These are phyloP conservation scores for Naganishia cerealis DNA, from an alignment of 1,284 basidiomycete genomes.

Conservation along the genomic window DNA sequence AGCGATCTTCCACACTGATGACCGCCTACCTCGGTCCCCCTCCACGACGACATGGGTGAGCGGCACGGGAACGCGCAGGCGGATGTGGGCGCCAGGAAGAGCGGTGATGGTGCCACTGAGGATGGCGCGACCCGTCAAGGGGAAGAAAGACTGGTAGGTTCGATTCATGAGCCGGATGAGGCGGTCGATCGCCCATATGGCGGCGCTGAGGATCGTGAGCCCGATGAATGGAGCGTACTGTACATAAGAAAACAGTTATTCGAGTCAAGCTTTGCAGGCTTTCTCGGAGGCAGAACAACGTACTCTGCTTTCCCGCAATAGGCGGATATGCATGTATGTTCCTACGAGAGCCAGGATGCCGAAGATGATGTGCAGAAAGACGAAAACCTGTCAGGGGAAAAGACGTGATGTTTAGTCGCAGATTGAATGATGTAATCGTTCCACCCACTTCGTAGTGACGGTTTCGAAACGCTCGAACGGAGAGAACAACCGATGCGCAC, in stretches of 20 bases:
- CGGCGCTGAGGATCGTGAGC: constrained; percentile 15
- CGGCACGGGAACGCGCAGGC: constrained; percentile 1
- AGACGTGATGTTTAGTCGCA: neutral
- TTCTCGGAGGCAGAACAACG: neutral
- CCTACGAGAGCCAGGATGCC: constrained; percentile 10
- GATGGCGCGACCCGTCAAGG: neutral
- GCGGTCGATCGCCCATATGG: constrained; percentile 24
- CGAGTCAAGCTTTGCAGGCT: neutral
- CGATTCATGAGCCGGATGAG: constrained; percentile 6
- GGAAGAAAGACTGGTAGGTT: constrained; percentile 7
- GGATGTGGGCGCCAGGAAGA: constrained; percentile 1
- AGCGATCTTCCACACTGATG: neutral
- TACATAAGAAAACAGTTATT: neutral
- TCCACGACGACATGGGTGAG: neutral
- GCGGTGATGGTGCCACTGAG: neutral
- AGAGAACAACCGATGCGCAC: constrained; percentile 7
- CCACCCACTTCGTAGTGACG: constrained; percentile 20
- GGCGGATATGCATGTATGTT: constrained; percentile 17
- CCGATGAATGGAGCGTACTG: constrained; percentile 11
- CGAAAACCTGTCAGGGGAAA: constrained; percentile 12
- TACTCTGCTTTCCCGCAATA: constrained; percentile 13
- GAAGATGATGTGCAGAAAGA: constrained; percentile 13
- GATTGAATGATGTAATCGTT: neutral
- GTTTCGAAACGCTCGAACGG: constrained; percentile 10
- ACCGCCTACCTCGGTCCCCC: neutral